Evolutionary conservation across 371 early-diverging fungal species (phyloP).

Genomic region (Mortierella sp.): DNA sequence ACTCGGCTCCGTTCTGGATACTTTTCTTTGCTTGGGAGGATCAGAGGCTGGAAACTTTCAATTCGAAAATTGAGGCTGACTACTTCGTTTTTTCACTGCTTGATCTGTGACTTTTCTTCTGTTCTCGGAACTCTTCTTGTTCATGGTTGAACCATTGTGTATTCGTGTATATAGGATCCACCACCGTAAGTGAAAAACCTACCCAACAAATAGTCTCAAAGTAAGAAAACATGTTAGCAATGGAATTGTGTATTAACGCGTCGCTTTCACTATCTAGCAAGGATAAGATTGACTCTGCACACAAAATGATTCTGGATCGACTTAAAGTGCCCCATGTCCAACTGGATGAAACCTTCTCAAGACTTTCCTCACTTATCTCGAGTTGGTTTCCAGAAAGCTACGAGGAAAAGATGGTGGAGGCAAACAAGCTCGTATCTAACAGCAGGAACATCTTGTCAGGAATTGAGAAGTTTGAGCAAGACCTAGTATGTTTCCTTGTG

Average conservation of each 20-base stretch:
- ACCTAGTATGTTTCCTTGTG: constrained; percentile 25
- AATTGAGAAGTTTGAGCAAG: constrained; percentile 18
- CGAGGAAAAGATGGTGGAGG: constrained; percentile 27
- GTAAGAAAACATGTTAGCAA: not conserved
- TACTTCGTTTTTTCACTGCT: too few relatives aligned
- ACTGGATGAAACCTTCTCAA: constrained; percentile 37
- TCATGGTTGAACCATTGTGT: too few relatives aligned
- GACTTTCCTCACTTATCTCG: constrained; percentile 28
- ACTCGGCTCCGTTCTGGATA: not conserved
- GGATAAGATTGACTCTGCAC: too few relatives aligned
- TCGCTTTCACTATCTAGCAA: not conserved
- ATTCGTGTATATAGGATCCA: not conserved
- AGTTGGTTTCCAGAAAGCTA: constrained; percentile 18
- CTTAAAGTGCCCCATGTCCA: constrained; percentile 27
- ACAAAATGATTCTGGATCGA: constrained; percentile 23
- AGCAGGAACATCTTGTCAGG: constrained; percentile 20
- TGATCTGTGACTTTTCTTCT: not conserved
- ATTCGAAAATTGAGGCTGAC: too few relatives aligned
- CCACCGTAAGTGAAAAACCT: constrained; percentile 6
- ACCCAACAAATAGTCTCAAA: too few relatives aligned
- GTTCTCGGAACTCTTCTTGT: not conserved
- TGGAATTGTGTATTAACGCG: not conserved
- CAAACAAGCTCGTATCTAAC: constrained; percentile 13
- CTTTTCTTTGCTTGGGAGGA: not conserved
- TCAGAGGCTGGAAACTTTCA: too few relatives aligned